Evolutionary conservation across 208 protist genomes (phyloP).

Genomic region (Crithidia brevicula): DNA sequence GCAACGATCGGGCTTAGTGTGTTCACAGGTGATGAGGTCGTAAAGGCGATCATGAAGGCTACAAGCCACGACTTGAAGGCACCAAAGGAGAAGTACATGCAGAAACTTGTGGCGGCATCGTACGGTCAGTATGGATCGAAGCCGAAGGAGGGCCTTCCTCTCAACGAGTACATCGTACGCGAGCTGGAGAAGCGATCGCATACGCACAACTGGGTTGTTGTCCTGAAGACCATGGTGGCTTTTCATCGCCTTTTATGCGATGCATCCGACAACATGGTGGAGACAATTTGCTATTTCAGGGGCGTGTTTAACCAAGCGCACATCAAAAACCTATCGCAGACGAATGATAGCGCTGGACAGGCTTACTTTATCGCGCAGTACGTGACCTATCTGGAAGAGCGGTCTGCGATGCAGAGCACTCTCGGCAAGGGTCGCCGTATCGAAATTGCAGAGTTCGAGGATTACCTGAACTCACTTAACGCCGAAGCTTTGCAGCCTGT

Average conservation of each 20-base stretch:
- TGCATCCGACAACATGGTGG: slow-evolving; percentile 63
- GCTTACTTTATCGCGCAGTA: slow-evolving; percentile 73
- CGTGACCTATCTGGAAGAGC: slow-evolving; percentile 60
- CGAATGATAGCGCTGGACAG: slow-evolving; percentile 45
- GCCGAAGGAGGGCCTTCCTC: slow-evolving; percentile 29
- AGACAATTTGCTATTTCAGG: slow-evolving; percentile 49
- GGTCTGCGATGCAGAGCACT: slow-evolving; percentile 37
- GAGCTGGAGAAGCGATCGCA: slow-evolving; percentile 78
- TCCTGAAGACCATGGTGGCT: slow-evolving; percentile 79
- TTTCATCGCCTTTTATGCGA: slow-evolving; percentile 75
- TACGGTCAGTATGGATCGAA: slow-evolving; percentile 49
- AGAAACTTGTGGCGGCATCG: slow-evolving; percentile 67
- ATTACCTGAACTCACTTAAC: slow-evolving; percentile 52
- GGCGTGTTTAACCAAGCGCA: slow-evolving; percentile 53
- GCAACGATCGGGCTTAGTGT: slow-evolving; percentile 63
- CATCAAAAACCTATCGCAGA: slow-evolving; percentile 67
- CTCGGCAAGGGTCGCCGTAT: slow-evolving; percentile 46
- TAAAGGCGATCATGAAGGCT: slow-evolving; percentile 76
- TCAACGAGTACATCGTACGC: slow-evolving; percentile 71
- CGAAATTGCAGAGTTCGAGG: slow-evolving; percentile 58
- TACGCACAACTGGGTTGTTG: slow-evolving; percentile 87
- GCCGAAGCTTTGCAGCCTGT: slow-evolving; percentile 35
- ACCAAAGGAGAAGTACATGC: slow-evolving; percentile 89
- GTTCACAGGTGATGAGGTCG: slow-evolving; percentile 73
- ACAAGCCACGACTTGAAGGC: slow-evolving; percentile 88